Evolutionary conservation across 441 rosid species (phyloP), one percentile per base, ranked within the genome.

Genomic region (Raphanus hybrid): DNA sequence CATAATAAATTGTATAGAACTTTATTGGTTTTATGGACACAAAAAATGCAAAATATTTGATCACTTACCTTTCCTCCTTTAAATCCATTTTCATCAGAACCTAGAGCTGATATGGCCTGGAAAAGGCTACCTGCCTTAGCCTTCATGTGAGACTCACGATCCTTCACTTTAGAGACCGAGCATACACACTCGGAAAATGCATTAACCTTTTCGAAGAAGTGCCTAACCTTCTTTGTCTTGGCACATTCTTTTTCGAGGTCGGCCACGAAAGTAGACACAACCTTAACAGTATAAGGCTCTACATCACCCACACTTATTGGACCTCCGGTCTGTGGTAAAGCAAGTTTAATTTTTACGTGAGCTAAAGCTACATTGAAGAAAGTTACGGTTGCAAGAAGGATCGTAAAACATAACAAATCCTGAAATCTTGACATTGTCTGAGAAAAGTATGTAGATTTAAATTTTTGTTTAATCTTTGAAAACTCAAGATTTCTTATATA

Each of bases 161-260:
- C 72, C 34, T n/a, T 58, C 34, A 29, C 5, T 29, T 29, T 43
- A 62, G 61, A 62, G 50, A 75, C 57, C 2, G 60, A 65, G 9
- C 60, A 74, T 18, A 74, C 34, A 8, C 67, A 57, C 45, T 67
- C 67, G 32, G 73, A 27, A 29, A 57, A 67, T 0, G 60, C 67
- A 64, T 67, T 75, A 2, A 75, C 34, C 8, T 45, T 67, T 43
- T 67, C 61, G 11, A 59, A 75, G 9, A 75, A 75, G 14, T 2
- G 10, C 64, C 60, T 67, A 29, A 75, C 67, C 14, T 67, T 58
- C 7, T 67, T 12, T 66, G 73, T 41, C 64, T 75, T 75, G 43
- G 73, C 67, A 34, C 78, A 75, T 75, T 75, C 73, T 5, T 67
- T 75, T 41, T 75, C 61, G 9, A 75, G 78, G 15, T 59, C n/a